Base-by-base conservation (phyloP, 805 yeast species). In the Candida sakaeoensis region DNA sequence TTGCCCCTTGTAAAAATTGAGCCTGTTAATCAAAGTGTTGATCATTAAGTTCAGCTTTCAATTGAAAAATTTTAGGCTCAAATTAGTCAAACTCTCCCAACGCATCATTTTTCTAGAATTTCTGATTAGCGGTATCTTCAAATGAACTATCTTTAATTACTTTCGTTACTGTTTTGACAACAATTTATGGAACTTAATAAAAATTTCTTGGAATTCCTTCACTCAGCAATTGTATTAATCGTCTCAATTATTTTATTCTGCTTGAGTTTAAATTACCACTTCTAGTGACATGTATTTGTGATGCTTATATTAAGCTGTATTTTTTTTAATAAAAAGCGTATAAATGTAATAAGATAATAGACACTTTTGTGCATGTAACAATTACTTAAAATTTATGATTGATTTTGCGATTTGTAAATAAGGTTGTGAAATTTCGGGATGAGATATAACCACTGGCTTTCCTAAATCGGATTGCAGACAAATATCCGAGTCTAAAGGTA, bases 401-500 rank as follows among this genome's bases (percentile, higher is more conserved):
- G 40, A 29, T 5, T 37, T 24, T 1, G 86, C 87, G 10, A 82
- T 65, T 1, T 64, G 62, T 7, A 60, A 45, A 50, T 81, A 84
- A 0, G 75, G 68, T 32, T 54, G 40, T 2, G 79, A 54, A 5
- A 68, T 36, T 2, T 65, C 62, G 0, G 69, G 68, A 10, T 63
- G 58, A 1, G 72, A 52, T 2, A 80, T 54, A 0, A 78, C 79
- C 1, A 80, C 65, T 0, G 95, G 95, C 42, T 62, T 68, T 0
- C 95, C 95, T 7, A 50, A 46, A 53, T 86, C 95, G 2, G 85
- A 74, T 29, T 73, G 74, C 6, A 53, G 37, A 48, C 89, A 80
- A 1, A 86, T 81, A 3, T 67, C 69, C 24, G 71, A 78, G 42
- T 74, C 71, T 28, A 87, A 62, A 0, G 95, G 95, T 16, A 87